phyloP scores from a whole-genome alignment of 192 early-diverging fungal genomes.

The Backusella mclennaniae region DNA sequence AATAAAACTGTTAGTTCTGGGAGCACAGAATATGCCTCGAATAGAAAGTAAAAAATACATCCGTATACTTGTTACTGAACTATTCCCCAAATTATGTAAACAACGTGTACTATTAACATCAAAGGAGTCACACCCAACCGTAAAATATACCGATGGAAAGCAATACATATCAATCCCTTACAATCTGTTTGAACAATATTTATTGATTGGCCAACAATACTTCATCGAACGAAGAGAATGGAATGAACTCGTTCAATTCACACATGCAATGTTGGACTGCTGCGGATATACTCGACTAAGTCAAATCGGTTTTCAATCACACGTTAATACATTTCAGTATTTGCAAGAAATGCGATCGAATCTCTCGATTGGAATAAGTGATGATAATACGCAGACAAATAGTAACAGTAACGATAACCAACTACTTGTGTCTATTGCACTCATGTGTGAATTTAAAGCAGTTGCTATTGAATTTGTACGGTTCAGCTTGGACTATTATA shows the following conservation, averaged over 20 bases:
- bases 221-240: slow-evolving; percentile 23
- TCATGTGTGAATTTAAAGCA: slow-evolving; percentile 29
- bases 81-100: slow-evolving; percentile 33
- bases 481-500: slow-evolving; percentile 26
- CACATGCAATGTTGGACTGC: slow-evolving; percentile 21
- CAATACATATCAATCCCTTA: slow-evolving; percentile 28
- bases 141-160: slow-evolving; percentile 31
- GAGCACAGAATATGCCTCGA: not conserved
- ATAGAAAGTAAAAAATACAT: slow-evolving; percentile 12
- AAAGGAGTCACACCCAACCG: slow-evolving; percentile 10
- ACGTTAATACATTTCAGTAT: slow-evolving; percentile 20
- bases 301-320: slow-evolving; percentile 5
- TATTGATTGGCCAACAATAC: slow-evolving; percentile 29
- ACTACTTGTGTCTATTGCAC: not conserved
- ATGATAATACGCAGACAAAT: not conserved
- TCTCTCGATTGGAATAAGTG: not conserved
- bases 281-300: slow-evolving; percentile 23
- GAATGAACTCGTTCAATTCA: slow-evolving; percentile 19
- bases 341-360: slow-evolving; percentile 17
- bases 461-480: slow-evolving; percentile 19
- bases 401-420: not conserved
- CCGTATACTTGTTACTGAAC: slow-evolving; percentile 23
- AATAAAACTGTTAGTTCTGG: slow-evolving; percentile 19
- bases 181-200: slow-evolving; percentile 21
- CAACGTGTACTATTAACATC: slow-evolving; percentile 12